Evolutionary conservation across 2,329 filamentous ascomycete genomes (phyloP), one percentile per base, ranked within the genome.

Genomic region (Amauroascus verrucosus): DNA sequence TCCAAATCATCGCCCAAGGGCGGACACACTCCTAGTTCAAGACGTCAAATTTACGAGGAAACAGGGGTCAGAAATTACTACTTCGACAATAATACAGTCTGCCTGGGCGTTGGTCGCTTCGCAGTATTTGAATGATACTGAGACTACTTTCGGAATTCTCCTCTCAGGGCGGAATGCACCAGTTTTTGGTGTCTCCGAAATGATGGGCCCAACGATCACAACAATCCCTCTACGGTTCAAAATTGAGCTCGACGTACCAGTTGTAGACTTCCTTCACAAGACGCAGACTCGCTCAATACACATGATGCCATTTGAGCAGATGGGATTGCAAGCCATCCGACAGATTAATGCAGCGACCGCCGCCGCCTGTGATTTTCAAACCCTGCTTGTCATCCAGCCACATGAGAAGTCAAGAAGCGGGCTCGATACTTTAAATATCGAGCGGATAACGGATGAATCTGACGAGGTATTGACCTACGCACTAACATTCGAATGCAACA

Each of bases 291-390:
- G 55, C 5, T 35, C 73, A 0, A 68, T 78, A 0, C 65, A 70
- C 9, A 72, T 77, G 45, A 81, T 83, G 2, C 76, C 79, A 0
- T 77, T 82, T 59, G 79, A 85, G 65, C 80, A 85, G 61, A 73
- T 78, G 11, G 72, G 72, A 7, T 51, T 75, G 14, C 72, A 73
- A 47, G 65, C 72, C 47, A 74, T 75, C 55, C 75, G 78, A 22
- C 69, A 71, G 14, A 63, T 79, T 14, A 77, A 76, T 58, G 65
- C 72, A 0, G 66, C 72, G 48, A 62, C 66, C 4, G 63, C 62
- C 5, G 58, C 61, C 2, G 70, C 69, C 24, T 72, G 69, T 53
- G 62, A 69, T 9, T 70, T 72, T 55, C 68, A 70, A 44, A 72
- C 62, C 44, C 60, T 72, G 48, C 62, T 74, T 2, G 66, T 67